Conservation (phyloP, 2,329 filamentous ascomycete species). For the Westerdykella ornata region DNA sequence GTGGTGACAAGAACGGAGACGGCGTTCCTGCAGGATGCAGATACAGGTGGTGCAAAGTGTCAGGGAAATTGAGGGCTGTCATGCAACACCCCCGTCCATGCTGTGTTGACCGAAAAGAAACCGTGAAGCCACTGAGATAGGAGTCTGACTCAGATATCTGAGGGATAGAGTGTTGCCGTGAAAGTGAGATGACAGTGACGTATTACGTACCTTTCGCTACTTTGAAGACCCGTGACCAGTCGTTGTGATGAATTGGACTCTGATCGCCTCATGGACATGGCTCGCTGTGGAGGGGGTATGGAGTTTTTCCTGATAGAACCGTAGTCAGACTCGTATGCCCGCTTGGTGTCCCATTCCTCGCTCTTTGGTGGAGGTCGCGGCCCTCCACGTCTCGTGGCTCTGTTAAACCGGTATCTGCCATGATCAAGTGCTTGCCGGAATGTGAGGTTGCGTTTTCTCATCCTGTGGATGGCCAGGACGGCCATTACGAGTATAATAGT, state of each 20-base stretch:
- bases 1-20: background rate
- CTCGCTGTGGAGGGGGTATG: conserved; percentile 22
- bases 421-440: conserved; percentile 23
- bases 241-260: conserved; percentile 25
- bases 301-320: conserved; percentile 18
- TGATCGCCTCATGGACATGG: conserved; percentile 18
- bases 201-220: conserved; percentile 24
- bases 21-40: background rate
- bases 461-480: conserved; percentile 31
- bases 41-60: background rate
- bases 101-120: conserved; percentile 8
- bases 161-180: background rate
- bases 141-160: conserved; percentile 1
- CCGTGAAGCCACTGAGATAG: background rate
- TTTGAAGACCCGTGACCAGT: conserved; percentile 22
- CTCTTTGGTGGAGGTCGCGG: conserved; percentile 18
- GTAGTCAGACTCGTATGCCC: conserved; percentile 18
- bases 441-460: conserved; percentile 35
- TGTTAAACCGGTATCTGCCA: conserved; percentile 11
- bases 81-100: conserved; percentile 2
- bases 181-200: background rate
- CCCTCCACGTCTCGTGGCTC: conserved; percentile 17
- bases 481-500: conserved; percentile 37
- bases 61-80: conserved; percentile 2
- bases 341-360: conserved; percentile 20